Conservation (phyloP, 2,329 filamentous ascomycete species). For the Fonsecaea pedrosoi region DNA sequence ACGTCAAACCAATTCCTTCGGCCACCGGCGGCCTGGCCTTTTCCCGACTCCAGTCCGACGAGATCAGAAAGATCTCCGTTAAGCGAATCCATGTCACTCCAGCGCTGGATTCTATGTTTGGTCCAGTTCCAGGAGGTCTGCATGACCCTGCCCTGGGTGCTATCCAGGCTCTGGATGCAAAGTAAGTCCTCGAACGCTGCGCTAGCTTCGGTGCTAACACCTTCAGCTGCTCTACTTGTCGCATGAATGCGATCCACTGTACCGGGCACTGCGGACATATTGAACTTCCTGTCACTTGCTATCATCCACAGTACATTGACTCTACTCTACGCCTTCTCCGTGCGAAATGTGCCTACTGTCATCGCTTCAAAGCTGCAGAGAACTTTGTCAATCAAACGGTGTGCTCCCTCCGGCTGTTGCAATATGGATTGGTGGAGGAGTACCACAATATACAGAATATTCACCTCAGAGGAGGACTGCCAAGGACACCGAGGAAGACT, state of each 20-base stretch:
- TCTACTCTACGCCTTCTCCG: constrained; percentile 84
- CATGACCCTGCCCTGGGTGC: constrained; percentile 92
- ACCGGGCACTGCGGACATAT: constrained; percentile 95
- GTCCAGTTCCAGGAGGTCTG: constrained; percentile 86
- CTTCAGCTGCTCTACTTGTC: constrained; percentile 86
- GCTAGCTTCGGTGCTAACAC: constrained; percentile 22
- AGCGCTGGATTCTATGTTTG: constrained; percentile 91
- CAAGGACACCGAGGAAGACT: constrained; percentile 16
- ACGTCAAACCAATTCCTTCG: constrained; percentile 78
- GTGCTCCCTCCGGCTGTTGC: constrained; percentile 84
- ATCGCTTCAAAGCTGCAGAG: constrained; percentile 79
- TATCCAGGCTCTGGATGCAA: constrained; percentile 62
- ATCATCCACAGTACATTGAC: constrained; percentile 96
- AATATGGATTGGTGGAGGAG: constrained; percentile 79
- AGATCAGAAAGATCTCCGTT: constrained; percentile 89
- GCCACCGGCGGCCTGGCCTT: constrained; percentile 89
- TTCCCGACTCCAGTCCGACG: constrained; percentile 77
- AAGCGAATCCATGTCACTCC: constrained; percentile 91
- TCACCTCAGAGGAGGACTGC: constrained; percentile 47
- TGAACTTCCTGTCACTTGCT: constrained; percentile 89
- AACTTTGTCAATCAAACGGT: constrained; percentile 77
- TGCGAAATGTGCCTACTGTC: constrained; percentile 89
- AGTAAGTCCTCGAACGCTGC: constrained; percentile 18
- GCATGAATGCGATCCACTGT: constrained; percentile 79
- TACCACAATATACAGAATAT: constrained; percentile 56